Conservation (phyloP, 352 stramenopile species). For the Globisporangium ultimum region DNA sequence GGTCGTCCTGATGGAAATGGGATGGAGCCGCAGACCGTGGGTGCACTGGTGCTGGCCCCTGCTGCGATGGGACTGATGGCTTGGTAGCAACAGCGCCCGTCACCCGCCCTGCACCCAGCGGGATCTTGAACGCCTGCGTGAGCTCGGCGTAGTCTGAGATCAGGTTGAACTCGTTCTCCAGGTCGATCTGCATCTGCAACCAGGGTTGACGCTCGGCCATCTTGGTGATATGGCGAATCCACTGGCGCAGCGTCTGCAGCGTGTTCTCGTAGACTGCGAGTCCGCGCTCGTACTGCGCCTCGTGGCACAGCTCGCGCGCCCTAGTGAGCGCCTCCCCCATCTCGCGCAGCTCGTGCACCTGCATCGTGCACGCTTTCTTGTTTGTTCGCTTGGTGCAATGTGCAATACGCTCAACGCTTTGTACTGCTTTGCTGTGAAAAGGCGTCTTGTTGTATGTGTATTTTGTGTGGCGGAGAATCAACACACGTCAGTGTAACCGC, state of each 20-base stretch:
- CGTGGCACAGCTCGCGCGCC: slow-evolving; percentile 55
- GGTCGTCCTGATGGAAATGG: slow-evolving; percentile 17
- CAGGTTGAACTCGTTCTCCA: slow-evolving; percentile 74
- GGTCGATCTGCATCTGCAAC: slow-evolving; percentile 83
- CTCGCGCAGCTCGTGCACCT: slow-evolving; percentile 57
- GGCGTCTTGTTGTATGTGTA: neutral
- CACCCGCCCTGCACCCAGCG: slow-evolving; percentile 24
- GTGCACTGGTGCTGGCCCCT: slow-evolving; percentile 12
- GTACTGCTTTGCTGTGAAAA: neutral
- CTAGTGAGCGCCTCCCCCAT: slow-evolving; percentile 65
- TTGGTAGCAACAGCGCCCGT: too few relatives aligned
- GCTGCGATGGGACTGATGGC: neutral
- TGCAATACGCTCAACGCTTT: neutral
- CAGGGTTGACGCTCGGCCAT: slow-evolving; percentile 77
- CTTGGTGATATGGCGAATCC: slow-evolving; percentile 63
- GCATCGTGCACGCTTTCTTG: slow-evolving; percentile 33
- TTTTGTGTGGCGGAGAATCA: too few relatives aligned
- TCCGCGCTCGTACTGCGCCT: slow-evolving; percentile 61
- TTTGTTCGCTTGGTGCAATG: neutral
- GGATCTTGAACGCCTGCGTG: slow-evolving; percentile 58
- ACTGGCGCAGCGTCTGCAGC: slow-evolving; percentile 50
- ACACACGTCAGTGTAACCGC: too few relatives aligned
- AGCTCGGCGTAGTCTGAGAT: slow-evolving; percentile 79
- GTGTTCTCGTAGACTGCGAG: slow-evolving; percentile 63
- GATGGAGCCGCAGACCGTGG: slow-evolving; percentile 5